Evolutionary conservation across 2,329 filamentous ascomycete genomes (phyloP), one percentile per base, ranked within the genome.

Genomic region (Ceratocystis alfenasii): DNA sequence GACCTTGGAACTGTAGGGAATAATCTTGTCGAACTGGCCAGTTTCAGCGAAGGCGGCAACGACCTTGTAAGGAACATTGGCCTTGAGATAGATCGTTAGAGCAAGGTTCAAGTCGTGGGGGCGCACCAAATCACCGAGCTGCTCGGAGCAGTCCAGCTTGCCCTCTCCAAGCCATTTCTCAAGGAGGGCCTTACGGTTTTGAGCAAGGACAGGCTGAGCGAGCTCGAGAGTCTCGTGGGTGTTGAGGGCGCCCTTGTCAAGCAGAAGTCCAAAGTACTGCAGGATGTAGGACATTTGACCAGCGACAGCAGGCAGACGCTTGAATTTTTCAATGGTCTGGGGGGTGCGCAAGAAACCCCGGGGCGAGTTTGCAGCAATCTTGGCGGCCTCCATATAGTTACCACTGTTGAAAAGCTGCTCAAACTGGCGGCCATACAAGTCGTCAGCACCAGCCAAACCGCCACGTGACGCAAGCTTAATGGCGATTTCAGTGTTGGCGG

Each of bases 141-240:
- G 90, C 78, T 99, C 94, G 0, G 94, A 97, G 77, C 89, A 92
- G 75, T 95, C 90, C 55, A 99, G 83, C 80, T 99, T 99, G 76
- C 90, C 88, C 78, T 97, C 94, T 73, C 88, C 88, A 75, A 97
- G 83, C 95, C 95, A 99, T 78, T 99, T 99, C 78, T 97, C 94
- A 33, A 99, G 83, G 30, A 99, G 80, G 73, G 97, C 90, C 78
- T 96, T 97, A 70, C 94, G 86, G 75, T 92, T 94, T 76, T 99
- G 94, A 66, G 88, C 86, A 67, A 99, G 82, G 22, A 99, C 94
- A 22, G 94, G 94, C 70, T 91, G 86, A 8, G 94, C 92, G 68
- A 99, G 82, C 78, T 99, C 94, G 48, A 99, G 80, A 60, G 92
- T 96, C 77, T 99, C 94, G 70, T 95, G 89, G 74, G 87, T 86